phyloP scores from a whole-genome alignment of 371 early-diverging fungal species.

The Mucor piriformis region DNA sequence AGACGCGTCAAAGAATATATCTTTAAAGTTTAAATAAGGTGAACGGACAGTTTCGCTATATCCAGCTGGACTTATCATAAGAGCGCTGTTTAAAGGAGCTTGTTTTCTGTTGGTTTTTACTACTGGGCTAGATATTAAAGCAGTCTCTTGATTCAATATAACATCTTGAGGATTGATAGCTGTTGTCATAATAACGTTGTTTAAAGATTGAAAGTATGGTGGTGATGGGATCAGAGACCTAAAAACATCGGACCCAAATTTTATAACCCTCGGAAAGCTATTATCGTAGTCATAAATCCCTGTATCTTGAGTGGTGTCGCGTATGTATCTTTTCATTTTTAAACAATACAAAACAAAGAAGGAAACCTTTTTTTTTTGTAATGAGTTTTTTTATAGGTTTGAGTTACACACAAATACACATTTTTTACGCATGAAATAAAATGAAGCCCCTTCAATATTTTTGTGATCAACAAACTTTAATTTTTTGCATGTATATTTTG shows the following conservation, averaged over 20 bases:
- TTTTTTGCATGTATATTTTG: no score
- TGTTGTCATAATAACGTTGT: neutral
- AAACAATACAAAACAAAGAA: neutral
- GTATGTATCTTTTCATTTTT: neutral
- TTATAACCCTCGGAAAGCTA: neutral
- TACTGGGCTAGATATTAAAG: neutral
- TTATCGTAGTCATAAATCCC: neutral
- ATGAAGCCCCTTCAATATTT: neutral
- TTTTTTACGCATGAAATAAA: constrained; percentile 11
- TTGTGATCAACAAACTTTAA: neutral
- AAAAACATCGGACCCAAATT: constrained; percentile 2
- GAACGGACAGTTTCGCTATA: neutral
- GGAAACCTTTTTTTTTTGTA: neutral
- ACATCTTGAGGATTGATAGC: neutral
- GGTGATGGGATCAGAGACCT: neutral
- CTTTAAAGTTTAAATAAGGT: constrained; percentile 1
- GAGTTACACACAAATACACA: constrained; percentile 11
- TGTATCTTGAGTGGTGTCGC: neutral
- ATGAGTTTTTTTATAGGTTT: neutral
- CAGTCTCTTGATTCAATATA: neutral
- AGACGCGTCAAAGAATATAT: neutral
- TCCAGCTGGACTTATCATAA: neutral
- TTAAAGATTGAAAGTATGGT: neutral
- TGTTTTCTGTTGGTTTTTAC: neutral
- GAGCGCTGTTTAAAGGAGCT: neutral